Base-by-base conservation (phyloP, 1,284 basidiomycete genomes). In the Cryptococcus sp. region DNA sequence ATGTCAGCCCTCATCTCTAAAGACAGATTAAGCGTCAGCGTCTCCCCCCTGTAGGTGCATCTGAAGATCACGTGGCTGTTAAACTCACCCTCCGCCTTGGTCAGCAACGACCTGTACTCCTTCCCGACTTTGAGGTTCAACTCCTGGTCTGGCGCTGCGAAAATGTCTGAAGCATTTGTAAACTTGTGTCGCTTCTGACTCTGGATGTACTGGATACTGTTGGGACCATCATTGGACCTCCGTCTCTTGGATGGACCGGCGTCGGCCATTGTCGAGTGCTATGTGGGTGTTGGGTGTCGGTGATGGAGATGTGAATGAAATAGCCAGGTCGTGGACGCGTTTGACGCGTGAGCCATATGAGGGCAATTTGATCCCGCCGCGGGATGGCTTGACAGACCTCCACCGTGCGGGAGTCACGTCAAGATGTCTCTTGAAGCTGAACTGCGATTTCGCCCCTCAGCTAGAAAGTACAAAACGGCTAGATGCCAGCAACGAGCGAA, bases 1-100 rank as follows among this genome's bases (percentile, higher is more conserved):
- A 68, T 18, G 50, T 72, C 69, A 8, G 59, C 59, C 50, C 58
- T 63, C 61, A 68, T 61, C 20, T 71, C 71, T 72, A 43, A 11
- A 8, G 5, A 9, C 9, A 4, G 9, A 33, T 33, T 9, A 33
- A 4, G 28, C 28, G 28, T 33, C 28, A 33, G 28, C 28, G 28
- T 33, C 28, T 4, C 28, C 28, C 4, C 9, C 9, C 28, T 9
- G 28, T 4, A 5, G 4, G 28, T 33, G 9, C 28, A 33, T 5
- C 28, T 33, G 5, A 33, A 33, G 28, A 9, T 33, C 9, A 20
- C 21, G 5, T 28, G n/a, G 6, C 33, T 36, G 38, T 24, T 20
- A n/a, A 35, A 46, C 53, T 36, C 40, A 76, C 73, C 68, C 28
- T 74, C 69, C 2, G 68, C 66, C 48, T 63, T 42, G n/a, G 39